Conservation (phyloP, 2,329 filamentous ascomycete species). For the Pseudogymnoascus destructans region DNA sequence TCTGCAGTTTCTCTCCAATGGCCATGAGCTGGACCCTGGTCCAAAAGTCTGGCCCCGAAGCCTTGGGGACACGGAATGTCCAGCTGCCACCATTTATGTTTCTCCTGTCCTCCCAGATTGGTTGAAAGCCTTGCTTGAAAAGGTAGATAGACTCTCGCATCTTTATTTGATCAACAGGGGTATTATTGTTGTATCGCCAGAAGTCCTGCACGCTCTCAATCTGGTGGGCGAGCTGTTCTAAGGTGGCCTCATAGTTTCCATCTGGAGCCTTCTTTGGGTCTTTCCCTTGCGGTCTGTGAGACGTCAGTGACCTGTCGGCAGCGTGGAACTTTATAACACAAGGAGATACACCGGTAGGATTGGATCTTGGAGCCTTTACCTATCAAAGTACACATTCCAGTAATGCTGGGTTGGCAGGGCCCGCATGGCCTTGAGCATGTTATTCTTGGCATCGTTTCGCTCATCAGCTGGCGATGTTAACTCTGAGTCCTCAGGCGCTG, state of each 20-base stretch:
- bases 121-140: slow-evolving; percentile 65
- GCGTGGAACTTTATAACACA: not conserved
- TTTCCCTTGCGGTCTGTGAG: slow-evolving; percentile 22
- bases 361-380: slow-evolving; percentile 28
- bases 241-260: slow-evolving; percentile 26
- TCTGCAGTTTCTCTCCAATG: slow-evolving; percentile 69
- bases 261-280: slow-evolving; percentile 27
- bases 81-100: slow-evolving; percentile 79
- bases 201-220: slow-evolving; percentile 78
- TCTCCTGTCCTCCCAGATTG: slow-evolving; percentile 74
- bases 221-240: slow-evolving; percentile 49
- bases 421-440: slow-evolving; percentile 63
- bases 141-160: slow-evolving; percentile 67
- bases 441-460: slow-evolving; percentile 70
- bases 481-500: slow-evolving; percentile 45
- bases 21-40: slow-evolving; percentile 69
- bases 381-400: slow-evolving; percentile 60
- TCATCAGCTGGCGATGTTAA: slow-evolving; percentile 57
- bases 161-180: slow-evolving; percentile 61
- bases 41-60: slow-evolving; percentile 61
- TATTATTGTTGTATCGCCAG: slow-evolving; percentile 73
- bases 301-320: not conserved
- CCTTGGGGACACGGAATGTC: slow-evolving; percentile 83
- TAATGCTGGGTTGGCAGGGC: slow-evolving; percentile 67
- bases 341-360: not conserved